These are phyloP conservation scores for Ambrosiella xylebori DNA, from an alignment of 2,329 filamentous ascomycete genomes.

Conservation along the genomic window DNA sequence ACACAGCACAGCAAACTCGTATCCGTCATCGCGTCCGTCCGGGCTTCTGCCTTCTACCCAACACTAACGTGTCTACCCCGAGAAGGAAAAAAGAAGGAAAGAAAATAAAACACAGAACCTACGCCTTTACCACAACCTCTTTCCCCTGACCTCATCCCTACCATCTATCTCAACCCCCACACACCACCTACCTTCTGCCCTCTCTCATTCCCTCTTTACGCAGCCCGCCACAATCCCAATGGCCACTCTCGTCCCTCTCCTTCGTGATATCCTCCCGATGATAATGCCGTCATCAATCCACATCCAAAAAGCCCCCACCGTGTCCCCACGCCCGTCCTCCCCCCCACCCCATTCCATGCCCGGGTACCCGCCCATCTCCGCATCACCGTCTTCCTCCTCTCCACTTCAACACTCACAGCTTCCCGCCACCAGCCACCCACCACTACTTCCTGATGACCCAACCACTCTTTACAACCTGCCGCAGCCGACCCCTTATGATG, in stretches of 20 bases:
- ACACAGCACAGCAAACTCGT: no score
- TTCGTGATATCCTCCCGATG: conserved; percentile 42
- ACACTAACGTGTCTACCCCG: no score
- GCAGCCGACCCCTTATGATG: not conserved
- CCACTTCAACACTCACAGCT: not conserved
- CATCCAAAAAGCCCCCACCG: conserved; percentile 26
- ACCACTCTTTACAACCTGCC: not conserved
- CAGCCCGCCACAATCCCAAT: conserved; percentile 19
- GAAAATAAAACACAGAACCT: no score
- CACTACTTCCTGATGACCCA: not conserved
- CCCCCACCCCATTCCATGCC: no score
- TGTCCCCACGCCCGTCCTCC: not conserved
- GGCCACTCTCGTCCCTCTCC: conserved; percentile 36
- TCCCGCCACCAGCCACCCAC: not conserved
- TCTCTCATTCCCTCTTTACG: not conserved
- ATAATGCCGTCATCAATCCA: conserved; percentile 40
- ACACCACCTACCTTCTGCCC: not conserved
- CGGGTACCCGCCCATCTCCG: not conserved
- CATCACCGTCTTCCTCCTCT: not conserved
- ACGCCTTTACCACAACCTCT: no score
- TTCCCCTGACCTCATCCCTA: not conserved
- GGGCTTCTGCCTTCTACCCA: no score
- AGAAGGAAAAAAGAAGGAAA: no score
- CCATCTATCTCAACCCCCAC: not conserved
- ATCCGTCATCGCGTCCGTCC: no score